Evolutionary conservation across 495 filamentous ascomycete species (phyloP).

Genomic region (Articulospora tetracladia): DNA sequence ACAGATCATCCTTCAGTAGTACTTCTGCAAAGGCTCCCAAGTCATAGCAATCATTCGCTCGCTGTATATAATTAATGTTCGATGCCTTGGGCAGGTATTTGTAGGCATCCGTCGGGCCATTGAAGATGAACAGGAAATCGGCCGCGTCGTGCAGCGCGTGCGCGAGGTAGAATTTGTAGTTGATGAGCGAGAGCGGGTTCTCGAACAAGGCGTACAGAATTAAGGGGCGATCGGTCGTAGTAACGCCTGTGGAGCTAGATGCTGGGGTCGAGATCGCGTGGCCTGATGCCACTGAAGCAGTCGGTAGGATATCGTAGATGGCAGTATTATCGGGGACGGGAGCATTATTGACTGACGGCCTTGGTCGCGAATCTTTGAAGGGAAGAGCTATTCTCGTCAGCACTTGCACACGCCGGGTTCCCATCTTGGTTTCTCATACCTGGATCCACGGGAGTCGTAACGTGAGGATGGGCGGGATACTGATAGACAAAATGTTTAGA

Average conservation of each 20-base stretch:
- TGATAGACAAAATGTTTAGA: no score
- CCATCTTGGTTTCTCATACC: not conserved
- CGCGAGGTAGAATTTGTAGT: slow-evolving; percentile 30
- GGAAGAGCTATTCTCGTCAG: not conserved
- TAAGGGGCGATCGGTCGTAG: not conserved
- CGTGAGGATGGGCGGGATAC: not conserved
- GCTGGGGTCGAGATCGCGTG: not conserved
- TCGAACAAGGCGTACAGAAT: slow-evolving; percentile 30
- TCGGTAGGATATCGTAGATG: no score
- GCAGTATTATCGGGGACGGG: no score
- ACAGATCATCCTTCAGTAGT: slow-evolving; percentile 21
- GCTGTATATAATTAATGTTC: slow-evolving; percentile 28
- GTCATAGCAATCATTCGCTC: slow-evolving; percentile 27
- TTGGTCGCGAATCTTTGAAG: not conserved
- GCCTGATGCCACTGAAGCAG: not conserved
- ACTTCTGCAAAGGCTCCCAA: slow-evolving; percentile 28
- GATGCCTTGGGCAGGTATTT: not conserved
- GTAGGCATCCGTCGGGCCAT: slow-evolving; percentile 24
- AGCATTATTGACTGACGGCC: not conserved
- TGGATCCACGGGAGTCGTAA: not conserved
- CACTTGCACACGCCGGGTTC: not conserved
- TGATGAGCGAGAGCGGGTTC: slow-evolving; percentile 22
- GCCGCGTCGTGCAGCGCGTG: slow-evolving; percentile 29
- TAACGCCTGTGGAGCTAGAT: not conserved
- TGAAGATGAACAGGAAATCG: slow-evolving; percentile 37